phyloP scores from a whole-genome alignment of 768 basidiomycete genomes.

The Dentipellis fragilis region DNA sequence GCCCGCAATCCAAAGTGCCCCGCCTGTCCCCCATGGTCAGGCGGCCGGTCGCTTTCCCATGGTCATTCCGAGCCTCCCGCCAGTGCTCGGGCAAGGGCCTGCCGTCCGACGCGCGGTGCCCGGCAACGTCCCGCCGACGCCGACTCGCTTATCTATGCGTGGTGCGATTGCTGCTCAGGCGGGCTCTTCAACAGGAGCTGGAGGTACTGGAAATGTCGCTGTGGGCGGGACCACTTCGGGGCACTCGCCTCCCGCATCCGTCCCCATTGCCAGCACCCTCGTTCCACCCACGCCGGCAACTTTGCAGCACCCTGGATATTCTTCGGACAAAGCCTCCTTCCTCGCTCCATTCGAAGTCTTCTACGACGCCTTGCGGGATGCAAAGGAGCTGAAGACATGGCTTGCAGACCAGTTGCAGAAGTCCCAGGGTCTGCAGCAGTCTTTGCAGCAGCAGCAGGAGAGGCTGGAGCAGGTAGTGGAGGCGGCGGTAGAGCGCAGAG shows the following conservation, averaged over 20 bases:
- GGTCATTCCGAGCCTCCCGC: slow-evolving; percentile 12
- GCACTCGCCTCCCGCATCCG: slow-evolving; percentile 36
- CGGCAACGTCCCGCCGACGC: slow-evolving; percentile 13
- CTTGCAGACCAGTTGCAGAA: slow-evolving; percentile 63
- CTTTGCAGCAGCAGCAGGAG: slow-evolving; percentile 60
- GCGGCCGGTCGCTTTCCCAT: slow-evolving; percentile 30
- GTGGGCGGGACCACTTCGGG: slow-evolving; percentile 8
- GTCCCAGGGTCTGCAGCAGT: slow-evolving; percentile 44
- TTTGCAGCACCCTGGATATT: slow-evolving; percentile 48
- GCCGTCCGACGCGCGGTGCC: slow-evolving; percentile 8
- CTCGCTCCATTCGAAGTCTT: slow-evolving; percentile 76
- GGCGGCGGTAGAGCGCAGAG: slow-evolving; percentile 48
- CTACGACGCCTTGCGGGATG: slow-evolving; percentile 77
- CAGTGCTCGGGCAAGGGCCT: slow-evolving; percentile 6
- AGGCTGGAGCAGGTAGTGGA: slow-evolving; percentile 51
- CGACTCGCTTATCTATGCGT: slow-evolving; percentile 13
- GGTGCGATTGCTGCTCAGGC: slow-evolving; percentile 15
- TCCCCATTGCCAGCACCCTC: slow-evolving; percentile 57
- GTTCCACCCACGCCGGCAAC: slow-evolving; percentile 65
- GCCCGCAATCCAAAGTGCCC: slow-evolving; percentile 68
- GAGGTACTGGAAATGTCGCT: background rate
- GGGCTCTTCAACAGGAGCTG: background rate
- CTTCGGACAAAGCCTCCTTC: slow-evolving; percentile 65
- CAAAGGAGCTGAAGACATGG: slow-evolving; percentile 70
- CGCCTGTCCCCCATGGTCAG: slow-evolving; percentile 31